Percentiles rank a stretch among this genome's conserved stretches.
These are phyloP conservation scores for Ceratocystis variospora DNA, from an alignment of 2,329 filamentous ascomycete genomes.

Conservation along the genomic window DNA sequence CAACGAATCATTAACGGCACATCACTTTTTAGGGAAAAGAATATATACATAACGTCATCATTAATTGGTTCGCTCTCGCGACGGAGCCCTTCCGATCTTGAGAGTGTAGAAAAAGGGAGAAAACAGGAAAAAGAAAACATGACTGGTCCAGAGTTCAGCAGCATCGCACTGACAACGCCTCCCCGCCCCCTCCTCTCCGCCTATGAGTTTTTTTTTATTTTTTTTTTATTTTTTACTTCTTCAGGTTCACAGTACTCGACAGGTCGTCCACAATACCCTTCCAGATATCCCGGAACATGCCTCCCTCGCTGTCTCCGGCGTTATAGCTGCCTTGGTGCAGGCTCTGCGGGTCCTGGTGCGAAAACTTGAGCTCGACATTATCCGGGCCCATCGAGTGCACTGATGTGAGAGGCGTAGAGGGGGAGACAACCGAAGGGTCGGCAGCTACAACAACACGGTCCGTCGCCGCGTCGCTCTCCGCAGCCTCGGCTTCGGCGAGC, in stretches of 20 bases:
- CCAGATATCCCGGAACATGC: slow-evolving; percentile 43
- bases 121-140: neutral
- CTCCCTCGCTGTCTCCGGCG: slow-evolving; percentile 23
- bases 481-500: slow-evolving; percentile 30
- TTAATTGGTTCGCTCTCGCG: slow-evolving; percentile 1
- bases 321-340: slow-evolving; percentile 24
- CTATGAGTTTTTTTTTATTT: too few relatives aligned
- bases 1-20: neutral
- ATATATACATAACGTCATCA: neutral
- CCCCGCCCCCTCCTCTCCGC: too few relatives aligned
- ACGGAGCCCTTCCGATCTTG: slow-evolving; percentile 12
- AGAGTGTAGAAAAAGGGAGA: neutral
- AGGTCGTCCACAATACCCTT: slow-evolving; percentile 42
- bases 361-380: slow-evolving; percentile 41
- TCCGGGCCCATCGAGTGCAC: slow-evolving; percentile 46
- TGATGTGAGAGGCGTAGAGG: slow-evolving; percentile 40
- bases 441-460: slow-evolving; percentile 44
- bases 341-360: slow-evolving; percentile 27
- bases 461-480: slow-evolving; percentile 25
- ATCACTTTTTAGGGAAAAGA: neutral
- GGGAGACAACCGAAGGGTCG: slow-evolving; percentile 39
- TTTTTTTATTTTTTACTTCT: neutral
- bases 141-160: neutral
- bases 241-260: slow-evolving; percentile 19
- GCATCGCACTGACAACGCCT: neutral